Evolutionary conservation across 106 monocot genomes (phyloP).

Genomic region (Agapanthus africanus): DNA sequence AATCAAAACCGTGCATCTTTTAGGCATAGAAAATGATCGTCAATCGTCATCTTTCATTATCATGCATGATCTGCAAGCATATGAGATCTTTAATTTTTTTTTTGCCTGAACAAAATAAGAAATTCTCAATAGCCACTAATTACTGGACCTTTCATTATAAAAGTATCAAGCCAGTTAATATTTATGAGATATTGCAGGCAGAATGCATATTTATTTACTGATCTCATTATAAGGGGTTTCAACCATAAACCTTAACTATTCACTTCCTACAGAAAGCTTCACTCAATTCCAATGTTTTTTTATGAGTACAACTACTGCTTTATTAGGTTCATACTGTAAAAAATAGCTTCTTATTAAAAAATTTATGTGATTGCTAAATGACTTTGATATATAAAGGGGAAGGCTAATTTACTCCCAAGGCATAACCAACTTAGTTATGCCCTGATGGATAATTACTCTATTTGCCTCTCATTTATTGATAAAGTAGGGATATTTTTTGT

Average conservation of each 20-base stretch:
- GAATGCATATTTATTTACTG: neutral
- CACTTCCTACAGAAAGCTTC: neutral
- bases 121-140: neutral
- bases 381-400: neutral
- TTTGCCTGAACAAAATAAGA: neutral
- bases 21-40: neutral
- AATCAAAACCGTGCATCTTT: slow-evolving; percentile 4
- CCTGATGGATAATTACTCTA: too few relatives aligned
- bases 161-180: neutral
- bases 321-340: neutral
- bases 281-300: neutral
- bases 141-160: neutral
- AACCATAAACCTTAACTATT: neutral
- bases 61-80: neutral
- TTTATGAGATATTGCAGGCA: neutral
- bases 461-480: too few relatives aligned
- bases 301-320: neutral
- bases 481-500: too few relatives aligned
- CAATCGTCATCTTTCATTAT: neutral
- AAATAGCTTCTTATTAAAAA: neutral
- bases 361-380: neutral
- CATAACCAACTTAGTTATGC: too few relatives aligned
- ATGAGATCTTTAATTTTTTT: neutral
- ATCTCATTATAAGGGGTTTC: neutral
- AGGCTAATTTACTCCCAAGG: too few relatives aligned